phyloP scores from a whole-genome alignment of 1,284 basidiomycete species.

The Chiua sp. region DNA sequence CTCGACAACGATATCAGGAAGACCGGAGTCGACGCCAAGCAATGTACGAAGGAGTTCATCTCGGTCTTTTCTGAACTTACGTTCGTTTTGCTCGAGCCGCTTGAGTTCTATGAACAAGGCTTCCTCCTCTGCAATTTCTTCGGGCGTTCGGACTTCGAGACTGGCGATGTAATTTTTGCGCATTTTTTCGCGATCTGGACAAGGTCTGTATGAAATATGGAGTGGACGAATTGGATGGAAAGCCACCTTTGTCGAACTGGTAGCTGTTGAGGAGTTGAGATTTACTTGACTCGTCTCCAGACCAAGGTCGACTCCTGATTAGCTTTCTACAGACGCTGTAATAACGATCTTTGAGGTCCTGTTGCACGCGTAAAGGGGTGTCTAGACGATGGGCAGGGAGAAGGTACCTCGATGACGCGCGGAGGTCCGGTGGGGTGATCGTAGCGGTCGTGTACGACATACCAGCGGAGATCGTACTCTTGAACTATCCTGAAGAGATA shows the following conservation, averaged over 20 bases:
- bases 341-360: conserved; percentile 97
- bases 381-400: conserved; percentile 1
- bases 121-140: conserved; percentile 96
- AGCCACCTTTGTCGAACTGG: conserved; percentile 82
- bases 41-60: conserved; percentile 90
- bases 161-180: conserved; percentile 90
- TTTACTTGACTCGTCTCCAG: conserved; percentile 78
- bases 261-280: conserved; percentile 72
- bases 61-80: conserved; percentile 86
- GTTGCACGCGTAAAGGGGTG: conserved; percentile 9
- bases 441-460: conserved; percentile 92
- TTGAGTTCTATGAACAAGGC: conserved; percentile 95
- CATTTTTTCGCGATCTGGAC: conserved; percentile 82
- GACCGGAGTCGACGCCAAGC: conserved; percentile 84
- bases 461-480: conserved; percentile 91
- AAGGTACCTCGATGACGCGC: conserved; percentile 72
- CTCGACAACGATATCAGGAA: conserved; percentile 73
- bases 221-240: background rate
- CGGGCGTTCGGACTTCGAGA: conserved; percentile 85
- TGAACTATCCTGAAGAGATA: conserved; percentile 87
- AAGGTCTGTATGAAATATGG: background rate
- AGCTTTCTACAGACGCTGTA: conserved; percentile 92
- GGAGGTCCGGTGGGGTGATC: conserved; percentile 61
- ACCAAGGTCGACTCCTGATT: conserved; percentile 83
- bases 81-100: conserved; percentile 92